Evolutionary conservation across 179 eudicot genomes (phyloP), one percentile per base, ranked within the genome.

Genomic region (Spergularia azorica): DNA sequence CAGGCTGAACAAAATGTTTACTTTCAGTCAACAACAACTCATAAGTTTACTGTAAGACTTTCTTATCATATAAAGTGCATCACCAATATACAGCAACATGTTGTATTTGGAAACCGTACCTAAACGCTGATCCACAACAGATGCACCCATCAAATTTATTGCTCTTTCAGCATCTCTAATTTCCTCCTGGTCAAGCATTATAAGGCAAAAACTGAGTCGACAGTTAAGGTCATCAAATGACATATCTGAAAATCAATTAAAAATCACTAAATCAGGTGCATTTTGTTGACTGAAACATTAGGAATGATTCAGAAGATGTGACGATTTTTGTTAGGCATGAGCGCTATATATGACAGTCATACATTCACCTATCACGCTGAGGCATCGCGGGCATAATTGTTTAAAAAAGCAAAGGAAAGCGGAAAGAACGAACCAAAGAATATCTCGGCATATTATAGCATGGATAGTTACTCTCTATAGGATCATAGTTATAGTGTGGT

Each of bases 81-180:
- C 7, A 38, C 17, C 20, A 64, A 4, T 64, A 15, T 39, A 26
- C 32, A 26, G 21, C 21, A 26, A n/a, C 9, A 17, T 67, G 20
- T 13, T 51, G 60, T 36, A 13, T 32, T 36, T 58, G 17, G 6
- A 72, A 68, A 38, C 38, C 80, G 83, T 86, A 92, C 98, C 98
- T 82, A 81, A 79, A 59, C 78, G 84, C 41, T 83, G 90, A 82
- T 93, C 88, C 85, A 88, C 80, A 59, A 90, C 70, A 60, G 96
- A 93, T 72, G 94, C 99, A 73, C 99, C 99, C 89, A 95, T 84
- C 87, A 93, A 69, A 20, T 77, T 75, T 63, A 95, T 78, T 21
- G 97, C 97, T 76, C 76, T 89, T 79, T 87, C 83, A 14, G 98
- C 97, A 84, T 80, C 85, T 72, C 38, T 32, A 46, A 95, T 85